A percentile compares a stretch with the other conserved stretches of the same genome.
phyloP scores from a whole-genome alignment of 495 filamentous ascomycete species.

The Neurospora cerealis region DNA sequence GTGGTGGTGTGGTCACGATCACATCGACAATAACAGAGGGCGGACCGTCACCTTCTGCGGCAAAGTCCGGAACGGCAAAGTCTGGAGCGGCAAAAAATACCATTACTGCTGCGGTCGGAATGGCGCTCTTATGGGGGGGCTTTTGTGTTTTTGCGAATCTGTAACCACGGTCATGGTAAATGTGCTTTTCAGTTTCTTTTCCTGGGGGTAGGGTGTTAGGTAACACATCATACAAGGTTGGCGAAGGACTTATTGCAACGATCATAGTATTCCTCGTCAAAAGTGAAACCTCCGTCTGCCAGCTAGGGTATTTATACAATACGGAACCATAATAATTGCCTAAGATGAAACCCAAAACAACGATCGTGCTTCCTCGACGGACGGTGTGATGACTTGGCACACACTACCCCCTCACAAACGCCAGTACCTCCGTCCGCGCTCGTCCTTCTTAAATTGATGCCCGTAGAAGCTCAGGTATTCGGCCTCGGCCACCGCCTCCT shows the following conservation, averaged over 20 bases:
- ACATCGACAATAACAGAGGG: not conserved
- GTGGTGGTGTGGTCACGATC: not conserved
- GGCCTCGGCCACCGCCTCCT: not conserved
- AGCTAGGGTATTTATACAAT: not conserved
- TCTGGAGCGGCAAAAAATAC: not conserved
- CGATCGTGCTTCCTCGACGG: not conserved
- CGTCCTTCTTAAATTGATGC: not conserved
- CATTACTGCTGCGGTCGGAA: not conserved
- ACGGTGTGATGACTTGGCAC: not conserved
- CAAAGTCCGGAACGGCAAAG: not conserved
- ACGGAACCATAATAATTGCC: not conserved
- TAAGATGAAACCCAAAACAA: not conserved
- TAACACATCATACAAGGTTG: not conserved
- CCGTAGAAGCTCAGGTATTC: not conserved
- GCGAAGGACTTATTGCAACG: not conserved
- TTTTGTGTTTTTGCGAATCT: not conserved
- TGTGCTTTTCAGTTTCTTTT: not conserved
- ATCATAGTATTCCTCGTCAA: not conserved
- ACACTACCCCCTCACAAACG: not conserved
- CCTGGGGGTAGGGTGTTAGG: not conserved
- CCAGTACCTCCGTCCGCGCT: not conserved
- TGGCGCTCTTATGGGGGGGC: not conserved
- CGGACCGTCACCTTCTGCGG: not conserved
- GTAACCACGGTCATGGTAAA: not conserved
- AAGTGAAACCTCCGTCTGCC: not conserved